These are phyloP conservation scores for Pleurotus giganteus DNA, from an alignment of 768 basidiomycete species.

Conservation along the genomic window DNA sequence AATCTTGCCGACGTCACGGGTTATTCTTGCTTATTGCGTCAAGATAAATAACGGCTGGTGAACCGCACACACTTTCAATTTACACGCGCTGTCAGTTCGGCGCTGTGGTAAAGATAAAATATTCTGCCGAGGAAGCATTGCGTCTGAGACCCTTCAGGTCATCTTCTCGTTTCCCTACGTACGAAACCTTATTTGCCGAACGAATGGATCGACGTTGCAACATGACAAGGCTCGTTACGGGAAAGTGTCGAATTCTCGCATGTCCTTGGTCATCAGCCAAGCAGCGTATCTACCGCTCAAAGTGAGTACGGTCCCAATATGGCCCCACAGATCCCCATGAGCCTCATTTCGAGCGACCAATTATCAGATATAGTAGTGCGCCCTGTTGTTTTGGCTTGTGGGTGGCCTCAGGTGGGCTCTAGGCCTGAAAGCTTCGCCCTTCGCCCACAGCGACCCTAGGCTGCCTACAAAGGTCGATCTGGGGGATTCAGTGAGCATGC, in stretches of 20 bases:
- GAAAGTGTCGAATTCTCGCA: too few species aligned
- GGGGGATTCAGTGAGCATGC: background rate
- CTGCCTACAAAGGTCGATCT: background rate
- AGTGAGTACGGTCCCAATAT: too few species aligned
- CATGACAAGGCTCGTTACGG: too few species aligned
- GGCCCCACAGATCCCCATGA: too few species aligned
- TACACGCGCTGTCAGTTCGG: background rate
- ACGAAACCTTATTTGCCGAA: background rate
- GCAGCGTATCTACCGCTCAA: too few species aligned
- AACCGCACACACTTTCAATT: too few species aligned
- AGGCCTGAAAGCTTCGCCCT: background rate
- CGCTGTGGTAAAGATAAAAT: background rate
- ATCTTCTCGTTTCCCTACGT: background rate
- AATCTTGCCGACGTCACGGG: too few species aligned
- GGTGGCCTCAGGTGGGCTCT: background rate
- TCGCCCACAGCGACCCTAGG: background rate
- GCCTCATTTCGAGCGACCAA: background rate
- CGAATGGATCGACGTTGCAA: background rate
- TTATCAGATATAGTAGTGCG: background rate
- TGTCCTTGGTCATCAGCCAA: too few species aligned
- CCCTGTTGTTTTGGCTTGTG: slow-evolving; percentile 7
- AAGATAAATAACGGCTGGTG: background rate
- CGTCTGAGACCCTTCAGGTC: background rate
- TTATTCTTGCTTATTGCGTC: too few species aligned
- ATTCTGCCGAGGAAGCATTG: background rate